Evolutionary conservation across 2,329 filamentous ascomycete species (phyloP), one percentile per base, ranked within the genome.

Genomic region (Cladosporium oxysporum): DNA sequence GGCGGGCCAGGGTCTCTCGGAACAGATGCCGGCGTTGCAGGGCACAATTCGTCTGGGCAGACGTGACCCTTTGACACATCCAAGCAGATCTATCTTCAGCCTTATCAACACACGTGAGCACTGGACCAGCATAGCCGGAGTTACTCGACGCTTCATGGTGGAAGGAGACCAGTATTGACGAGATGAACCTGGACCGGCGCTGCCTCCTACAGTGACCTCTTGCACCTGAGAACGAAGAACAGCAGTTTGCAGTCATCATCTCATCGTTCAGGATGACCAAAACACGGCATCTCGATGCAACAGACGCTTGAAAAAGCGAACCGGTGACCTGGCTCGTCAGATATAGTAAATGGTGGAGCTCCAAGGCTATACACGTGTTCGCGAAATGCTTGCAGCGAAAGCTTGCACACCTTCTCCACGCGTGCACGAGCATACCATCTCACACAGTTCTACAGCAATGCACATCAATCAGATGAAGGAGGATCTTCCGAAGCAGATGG

Each of bases 1-100:
- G 52, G 52, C 52, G 52, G 28, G 12, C 52, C 28, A 55, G 52
- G 50, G 52, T 55, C 52, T 29, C 28, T 55, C 52, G 52, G 52
- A 55, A 55, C 10, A 55, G 52, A 16, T 55, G 52, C 52, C 52
- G 52, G 41, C n/a, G 4, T 12, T 12, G 5, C 41, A 47, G 10
- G n/a, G 41, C 41, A 47, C 8, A 47, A 21, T n/a, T 47, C n/a
- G 41, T n/a, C 41, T 47, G n/a, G 41, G 41, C 41, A 47, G 41
- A 47, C 41, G 41, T 47, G 41, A 47, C 41, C 41, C 41, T 47
- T 47, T 5, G n/a, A 21, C n/a, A 47, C 41, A 47, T n/a, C 41
- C 7, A 47, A 47, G n/a, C 7, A 23, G 10, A 47, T 21, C n/a
- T 47, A 44, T 44, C 18, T 3, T 47, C 41, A 47, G 41, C 41